phyloP scores from a whole-genome alignment of 2,329 filamentous ascomycete species.

The Diaporthe citriasiana region DNA sequence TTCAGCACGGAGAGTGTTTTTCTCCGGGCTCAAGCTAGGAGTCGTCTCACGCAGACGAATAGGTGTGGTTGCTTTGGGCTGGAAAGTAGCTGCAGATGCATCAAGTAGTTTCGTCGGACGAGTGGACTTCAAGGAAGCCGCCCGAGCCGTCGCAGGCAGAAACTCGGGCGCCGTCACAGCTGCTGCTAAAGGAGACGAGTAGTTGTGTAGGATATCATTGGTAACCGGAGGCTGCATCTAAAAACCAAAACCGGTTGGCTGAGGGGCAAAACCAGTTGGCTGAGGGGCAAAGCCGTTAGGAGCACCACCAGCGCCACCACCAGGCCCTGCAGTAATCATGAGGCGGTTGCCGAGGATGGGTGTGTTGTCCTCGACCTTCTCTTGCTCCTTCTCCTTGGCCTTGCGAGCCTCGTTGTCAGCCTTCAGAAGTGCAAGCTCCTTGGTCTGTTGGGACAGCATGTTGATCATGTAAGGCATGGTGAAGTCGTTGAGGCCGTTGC shows the following conservation, averaged over 20 bases:
- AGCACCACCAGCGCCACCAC: conserved; percentile 62
- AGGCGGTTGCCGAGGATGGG: conserved; percentile 91
- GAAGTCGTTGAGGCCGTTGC: conserved; percentile 93
- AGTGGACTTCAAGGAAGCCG: background rate
- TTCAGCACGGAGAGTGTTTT: conserved; percentile 15
- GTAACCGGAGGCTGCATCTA: conserved; percentile 56
- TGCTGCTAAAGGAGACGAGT: background rate
- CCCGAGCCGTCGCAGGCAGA: background rate
- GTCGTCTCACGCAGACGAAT: background rate
- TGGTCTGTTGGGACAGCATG: conserved; percentile 90
- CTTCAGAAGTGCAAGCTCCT: conserved; percentile 86
- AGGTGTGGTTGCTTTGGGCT: conserved; percentile 13
- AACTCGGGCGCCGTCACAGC: conserved; percentile 20
- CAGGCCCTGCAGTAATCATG: conserved; percentile 95
- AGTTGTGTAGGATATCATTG: conserved; percentile 16
- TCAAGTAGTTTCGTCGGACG: conserved; percentile 17
- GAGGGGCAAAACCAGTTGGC: conserved; percentile 55
- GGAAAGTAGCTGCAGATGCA: conserved; percentile 31
- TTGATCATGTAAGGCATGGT: conserved; percentile 99
- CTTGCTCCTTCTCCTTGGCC: conserved; percentile 55
- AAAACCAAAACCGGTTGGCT: conserved; percentile 83
- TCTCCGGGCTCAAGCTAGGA: background rate
- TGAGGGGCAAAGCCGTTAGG: conserved; percentile 70
- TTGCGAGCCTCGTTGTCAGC: conserved; percentile 86
- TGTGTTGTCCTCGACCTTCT: conserved; percentile 93